phyloP scores from a whole-genome alignment of 306 rosid species.

The Quillaja saponaria region DNA sequence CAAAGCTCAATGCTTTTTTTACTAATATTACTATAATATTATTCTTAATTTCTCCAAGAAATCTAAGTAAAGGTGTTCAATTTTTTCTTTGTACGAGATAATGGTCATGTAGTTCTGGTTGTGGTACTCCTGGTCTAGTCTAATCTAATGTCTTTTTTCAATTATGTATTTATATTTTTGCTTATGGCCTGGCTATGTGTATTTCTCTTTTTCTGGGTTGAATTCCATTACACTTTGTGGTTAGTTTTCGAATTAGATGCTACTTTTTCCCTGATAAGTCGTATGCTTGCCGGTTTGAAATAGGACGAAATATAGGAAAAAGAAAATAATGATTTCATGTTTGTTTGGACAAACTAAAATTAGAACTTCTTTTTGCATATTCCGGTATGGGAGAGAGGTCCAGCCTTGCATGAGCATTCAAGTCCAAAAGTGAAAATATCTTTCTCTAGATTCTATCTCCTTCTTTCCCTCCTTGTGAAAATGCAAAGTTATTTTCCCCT shows the following conservation, averaged over 20 bases:
- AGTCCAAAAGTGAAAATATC: slow-evolving; percentile 39
- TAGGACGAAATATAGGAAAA: slow-evolving; percentile 30
- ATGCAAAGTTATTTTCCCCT: slow-evolving; percentile 6
- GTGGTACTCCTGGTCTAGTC: slow-evolving; percentile 5
- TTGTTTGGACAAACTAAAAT: slow-evolving; percentile 29
- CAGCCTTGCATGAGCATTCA: slow-evolving; percentile 50
- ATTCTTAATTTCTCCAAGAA: slow-evolving; percentile 23
- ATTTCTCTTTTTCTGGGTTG: slow-evolving; percentile 33
- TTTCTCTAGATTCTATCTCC: slow-evolving; percentile 15
- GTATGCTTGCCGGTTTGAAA: slow-evolving; percentile 53
- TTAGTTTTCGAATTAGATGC: slow-evolving; percentile 50
- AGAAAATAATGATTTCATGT: slow-evolving; percentile 13
- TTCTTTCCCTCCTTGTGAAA: slow-evolving; percentile 25
- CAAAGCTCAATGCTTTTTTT: slow-evolving; percentile 31
- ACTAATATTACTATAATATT: neutral
- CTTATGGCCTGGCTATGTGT: neutral
- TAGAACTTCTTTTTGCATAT: neutral
- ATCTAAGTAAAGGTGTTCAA: slow-evolving; percentile 26
- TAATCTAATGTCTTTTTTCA: slow-evolving; percentile 15
- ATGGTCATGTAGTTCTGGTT: slow-evolving; percentile 27
- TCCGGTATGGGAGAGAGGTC: slow-evolving; percentile 41
- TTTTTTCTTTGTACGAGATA: slow-evolving; percentile 32
- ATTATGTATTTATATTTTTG: slow-evolving; percentile 16
- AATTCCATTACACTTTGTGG: slow-evolving; percentile 34
- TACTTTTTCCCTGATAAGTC: slow-evolving; percentile 53